Percentiles rank a stretch among this genome's conserved stretches.
Conservation (phyloP, 176 grass and related monocot species). For the Bolboschoenus planiculmis region DNA sequence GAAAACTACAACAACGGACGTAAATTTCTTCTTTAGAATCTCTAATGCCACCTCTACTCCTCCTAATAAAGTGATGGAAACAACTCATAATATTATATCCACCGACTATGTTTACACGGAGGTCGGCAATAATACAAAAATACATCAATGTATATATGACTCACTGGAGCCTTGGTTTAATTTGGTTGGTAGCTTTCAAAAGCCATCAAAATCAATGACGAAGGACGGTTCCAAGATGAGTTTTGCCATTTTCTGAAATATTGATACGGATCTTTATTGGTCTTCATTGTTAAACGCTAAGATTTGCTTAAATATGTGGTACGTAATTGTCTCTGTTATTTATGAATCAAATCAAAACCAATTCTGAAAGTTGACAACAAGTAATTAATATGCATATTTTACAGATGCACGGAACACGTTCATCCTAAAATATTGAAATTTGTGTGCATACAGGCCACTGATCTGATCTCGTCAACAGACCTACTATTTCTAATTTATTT, state of each 20-base stretch:
- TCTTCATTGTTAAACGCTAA: not conserved
- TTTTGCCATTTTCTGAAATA: not conserved
- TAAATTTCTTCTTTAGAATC: too few relatives aligned
- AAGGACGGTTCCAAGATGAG: not conserved
- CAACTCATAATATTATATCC: too few relatives aligned
- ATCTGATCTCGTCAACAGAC: not conserved
- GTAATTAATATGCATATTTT: not conserved
- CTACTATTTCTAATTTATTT: not conserved
- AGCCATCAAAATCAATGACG: conserved; percentile 7
- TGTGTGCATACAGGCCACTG: not conserved
- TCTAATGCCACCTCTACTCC: too few relatives aligned
- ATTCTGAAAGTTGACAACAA: not conserved
- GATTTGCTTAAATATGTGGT: not conserved
- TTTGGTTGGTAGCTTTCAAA: not conserved
- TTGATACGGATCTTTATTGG: not conserved
- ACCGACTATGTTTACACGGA: not conserved
- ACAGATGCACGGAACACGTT: not conserved
- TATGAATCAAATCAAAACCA: not conserved
- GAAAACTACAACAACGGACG: too few relatives aligned
- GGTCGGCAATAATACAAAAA: not conserved
- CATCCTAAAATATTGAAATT: not conserved
- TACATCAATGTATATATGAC: not conserved
- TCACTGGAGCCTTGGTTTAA: not conserved
- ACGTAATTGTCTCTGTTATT: not conserved
- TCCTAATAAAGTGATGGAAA: too few relatives aligned